Conservation (phyloP, 2,329 filamentous ascomycete species). For the Hypocrella siamensis region DNA sequence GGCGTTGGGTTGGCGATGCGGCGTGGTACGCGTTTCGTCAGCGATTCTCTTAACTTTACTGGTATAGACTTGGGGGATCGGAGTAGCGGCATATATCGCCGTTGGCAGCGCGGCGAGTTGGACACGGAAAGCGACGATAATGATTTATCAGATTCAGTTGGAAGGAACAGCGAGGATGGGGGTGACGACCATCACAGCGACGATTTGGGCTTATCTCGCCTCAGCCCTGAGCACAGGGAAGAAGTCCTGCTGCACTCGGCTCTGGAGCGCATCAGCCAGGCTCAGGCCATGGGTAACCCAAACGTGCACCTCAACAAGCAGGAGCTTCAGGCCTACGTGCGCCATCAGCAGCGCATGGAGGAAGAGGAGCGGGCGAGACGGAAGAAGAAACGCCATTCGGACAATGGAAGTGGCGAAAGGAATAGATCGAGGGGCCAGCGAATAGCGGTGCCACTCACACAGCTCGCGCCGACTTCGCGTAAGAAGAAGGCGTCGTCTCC, state of each 20-base stretch:
- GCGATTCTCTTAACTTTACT: conserved; percentile 46
- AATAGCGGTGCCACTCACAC: conserved; percentile 36
- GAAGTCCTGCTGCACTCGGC: conserved; percentile 64
- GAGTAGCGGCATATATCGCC: conserved; percentile 21
- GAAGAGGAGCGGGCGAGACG: conserved; percentile 49
- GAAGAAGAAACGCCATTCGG: conserved; percentile 38
- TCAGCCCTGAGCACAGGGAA: conserved; percentile 49
- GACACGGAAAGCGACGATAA: conserved; percentile 20
- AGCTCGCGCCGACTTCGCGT: conserved; percentile 27
- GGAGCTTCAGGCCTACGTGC: conserved; percentile 68
- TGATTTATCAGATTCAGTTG: too few species aligned
- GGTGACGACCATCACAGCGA: conserved; percentile 24
- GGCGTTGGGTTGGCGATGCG: conserved; percentile 33
- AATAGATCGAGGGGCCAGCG: conserved; percentile 28
- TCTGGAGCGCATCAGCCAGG: conserved; percentile 62
- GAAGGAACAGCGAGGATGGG: conserved; percentile 15
- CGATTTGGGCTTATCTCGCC: conserved; percentile 30
- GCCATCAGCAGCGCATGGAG: conserved; percentile 43
- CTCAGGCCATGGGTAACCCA: conserved; percentile 57
- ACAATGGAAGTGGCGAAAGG: conserved; percentile 18
- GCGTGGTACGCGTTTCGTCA: conserved; percentile 33
- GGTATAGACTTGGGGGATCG: conserved; percentile 38
- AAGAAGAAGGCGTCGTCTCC: conserved; percentile 15
- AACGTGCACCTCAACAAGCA: conserved; percentile 69
- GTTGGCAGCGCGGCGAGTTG: conserved; percentile 14